phyloP scores from a whole-genome alignment of 139 green algal species.

The Eudorina sp. region DNA sequence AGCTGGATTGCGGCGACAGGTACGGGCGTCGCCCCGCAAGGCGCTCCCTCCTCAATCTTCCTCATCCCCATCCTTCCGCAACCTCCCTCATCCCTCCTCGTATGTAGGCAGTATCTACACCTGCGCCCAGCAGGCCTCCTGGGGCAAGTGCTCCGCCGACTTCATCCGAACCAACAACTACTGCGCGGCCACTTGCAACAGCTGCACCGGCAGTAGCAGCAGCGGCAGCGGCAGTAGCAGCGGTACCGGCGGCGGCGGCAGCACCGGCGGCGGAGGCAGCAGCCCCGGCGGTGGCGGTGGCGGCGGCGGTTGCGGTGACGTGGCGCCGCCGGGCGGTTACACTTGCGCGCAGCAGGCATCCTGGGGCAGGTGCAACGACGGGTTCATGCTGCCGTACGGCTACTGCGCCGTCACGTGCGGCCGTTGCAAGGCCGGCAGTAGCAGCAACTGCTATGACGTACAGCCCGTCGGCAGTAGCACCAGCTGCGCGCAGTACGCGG shows the following conservation, averaged over 20 bases:
- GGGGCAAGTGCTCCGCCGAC: conserved; percentile 41
- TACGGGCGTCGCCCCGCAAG: no score
- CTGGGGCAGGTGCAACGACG: conserved; percentile 32
- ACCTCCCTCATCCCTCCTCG: not conserved
- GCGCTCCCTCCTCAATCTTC: no score
- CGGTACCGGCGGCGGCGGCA: conserved; percentile 16
- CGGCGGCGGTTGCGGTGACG: conserved; percentile 45
- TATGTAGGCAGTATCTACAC: conserved; percentile 42
- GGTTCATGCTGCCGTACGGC: conserved; percentile 22
- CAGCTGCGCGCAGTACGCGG: conserved; percentile 51
- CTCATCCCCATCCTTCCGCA: conserved; percentile 37
- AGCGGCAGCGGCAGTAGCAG: not conserved
- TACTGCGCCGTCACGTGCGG: conserved; percentile 41
- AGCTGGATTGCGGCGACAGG: no score
- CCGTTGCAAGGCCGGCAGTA: not conserved
- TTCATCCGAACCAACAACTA: conserved; percentile 23
- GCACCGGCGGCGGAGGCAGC: not conserved
- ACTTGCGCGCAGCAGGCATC: conserved; percentile 51
- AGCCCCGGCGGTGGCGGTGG: not conserved
- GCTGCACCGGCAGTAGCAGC: not conserved
- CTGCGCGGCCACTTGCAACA: conserved; percentile 30
- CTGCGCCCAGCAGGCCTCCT: conserved; percentile 46
- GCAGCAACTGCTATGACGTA: conserved; percentile 7
- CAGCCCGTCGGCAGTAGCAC: not conserved
- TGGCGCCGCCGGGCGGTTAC: conserved; percentile 34